A percentile compares a stretch with the other conserved stretches of the same genome.
These are phyloP conservation scores for Chaetomium fimeti DNA, from an alignment of 495 filamentous ascomycete species.

Conservation along the genomic window DNA sequence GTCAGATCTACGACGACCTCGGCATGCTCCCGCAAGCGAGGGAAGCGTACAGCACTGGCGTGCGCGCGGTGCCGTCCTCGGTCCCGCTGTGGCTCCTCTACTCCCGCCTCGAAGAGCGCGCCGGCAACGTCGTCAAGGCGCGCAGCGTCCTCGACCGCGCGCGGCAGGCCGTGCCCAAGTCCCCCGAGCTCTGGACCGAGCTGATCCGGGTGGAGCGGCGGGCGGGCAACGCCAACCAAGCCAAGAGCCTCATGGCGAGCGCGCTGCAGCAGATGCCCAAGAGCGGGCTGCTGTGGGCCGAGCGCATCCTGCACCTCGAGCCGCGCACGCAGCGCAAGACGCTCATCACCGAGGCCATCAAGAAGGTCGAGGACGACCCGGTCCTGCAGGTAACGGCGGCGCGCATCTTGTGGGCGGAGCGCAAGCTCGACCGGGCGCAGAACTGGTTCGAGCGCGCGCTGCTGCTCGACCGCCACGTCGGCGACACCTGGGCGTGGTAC, in stretches of 20 bases:
- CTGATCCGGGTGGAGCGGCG: constrained; percentile 87
- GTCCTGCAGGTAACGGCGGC: constrained; percentile 66
- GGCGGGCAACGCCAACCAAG: constrained; percentile 78
- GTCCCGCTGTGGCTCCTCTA: constrained; percentile 88
- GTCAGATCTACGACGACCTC: constrained; percentile 87
- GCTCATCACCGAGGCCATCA: constrained; percentile 86
- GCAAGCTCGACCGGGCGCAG: constrained; percentile 84
- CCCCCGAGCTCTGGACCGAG: constrained; percentile 83
- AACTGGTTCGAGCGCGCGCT: constrained; percentile 98
- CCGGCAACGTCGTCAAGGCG: constrained; percentile 82
- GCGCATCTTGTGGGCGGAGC: constrained; percentile 58
- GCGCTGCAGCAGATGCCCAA: constrained; percentile 88
- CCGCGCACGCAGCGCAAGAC: constrained; percentile 86
- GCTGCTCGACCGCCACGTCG: constrained; percentile 75
- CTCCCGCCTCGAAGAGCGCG: constrained; percentile 79
- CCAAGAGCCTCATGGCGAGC: constrained; percentile 85
- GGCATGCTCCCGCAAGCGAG: constrained; percentile 77
- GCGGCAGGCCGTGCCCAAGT: constrained; percentile 79
- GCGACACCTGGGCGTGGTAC: constrained; percentile 98
- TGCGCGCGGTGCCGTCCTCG: constrained; percentile 77
- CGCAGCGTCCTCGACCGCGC: constrained; percentile 90
- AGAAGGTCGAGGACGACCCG: constrained; percentile 91
- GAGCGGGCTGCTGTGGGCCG: constrained; percentile 86
- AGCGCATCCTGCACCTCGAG: constrained; percentile 93
- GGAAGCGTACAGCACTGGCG: constrained; percentile 87